Percentiles rank a stretch among this genome's conserved stretches.
Conservation (phyloP, 305 asterid genomes). For the Fraxinus angustifolia region DNA sequence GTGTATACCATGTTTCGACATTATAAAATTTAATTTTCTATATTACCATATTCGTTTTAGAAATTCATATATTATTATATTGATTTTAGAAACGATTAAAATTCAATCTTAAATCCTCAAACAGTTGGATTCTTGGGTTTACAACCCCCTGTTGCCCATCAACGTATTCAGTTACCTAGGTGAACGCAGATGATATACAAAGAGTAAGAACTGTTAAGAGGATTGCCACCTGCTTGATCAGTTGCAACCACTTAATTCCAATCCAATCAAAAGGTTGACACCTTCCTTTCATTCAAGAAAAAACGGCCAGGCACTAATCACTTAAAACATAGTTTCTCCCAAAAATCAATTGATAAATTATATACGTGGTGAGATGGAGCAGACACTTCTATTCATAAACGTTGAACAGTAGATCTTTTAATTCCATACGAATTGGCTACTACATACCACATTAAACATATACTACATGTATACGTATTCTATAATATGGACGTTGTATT, state of each 20-base stretch:
- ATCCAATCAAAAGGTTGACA: not conserved
- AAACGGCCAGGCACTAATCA: not conserved
- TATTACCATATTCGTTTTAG: not conserved
- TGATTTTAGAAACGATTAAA: not conserved
- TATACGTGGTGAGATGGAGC: constrained; percentile 8
- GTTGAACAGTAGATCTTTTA: not conserved
- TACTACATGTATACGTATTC: not conserved
- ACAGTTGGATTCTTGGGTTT: not conserved
- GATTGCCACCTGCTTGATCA: constrained; percentile 2
- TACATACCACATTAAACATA: constrained; percentile 4
- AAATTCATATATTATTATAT: not conserved
- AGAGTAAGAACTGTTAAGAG: constrained; percentile 3
- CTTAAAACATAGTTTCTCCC: not conserved
- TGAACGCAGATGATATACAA: not conserved
- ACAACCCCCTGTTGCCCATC: not conserved
- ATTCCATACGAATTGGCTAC: constrained; percentile 1
- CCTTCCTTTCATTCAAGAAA: not conserved
- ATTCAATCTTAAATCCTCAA: not conserved
- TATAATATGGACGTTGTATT: not conserved
- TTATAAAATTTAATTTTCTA: not conserved
- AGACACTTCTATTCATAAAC: not conserved
- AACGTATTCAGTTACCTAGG: not conserved
- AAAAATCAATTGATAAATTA: constrained; percentile 7
- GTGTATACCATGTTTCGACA: not conserved
- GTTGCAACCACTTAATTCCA: not conserved